These are phyloP conservation scores for Cladosporium sp. DNA, from an alignment of 2,329 filamentous ascomycete species.

Conservation along the genomic window DNA sequence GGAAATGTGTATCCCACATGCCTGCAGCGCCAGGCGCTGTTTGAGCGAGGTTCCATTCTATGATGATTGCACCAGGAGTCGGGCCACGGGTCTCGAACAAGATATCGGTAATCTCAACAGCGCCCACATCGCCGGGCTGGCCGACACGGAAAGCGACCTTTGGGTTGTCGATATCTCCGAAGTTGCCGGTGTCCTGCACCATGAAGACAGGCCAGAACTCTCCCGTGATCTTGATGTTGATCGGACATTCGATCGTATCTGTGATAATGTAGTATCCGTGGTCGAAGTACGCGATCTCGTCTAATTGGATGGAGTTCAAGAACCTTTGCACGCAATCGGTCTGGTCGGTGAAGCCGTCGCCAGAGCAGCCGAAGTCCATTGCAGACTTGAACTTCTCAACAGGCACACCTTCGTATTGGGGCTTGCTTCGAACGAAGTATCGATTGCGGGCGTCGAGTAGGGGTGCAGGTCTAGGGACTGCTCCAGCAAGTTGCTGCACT, in stretches of 20 bases:
- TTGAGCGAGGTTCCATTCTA: constrained; percentile 83
- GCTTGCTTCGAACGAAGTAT: constrained; percentile 75
- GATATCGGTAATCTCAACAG: constrained; percentile 82
- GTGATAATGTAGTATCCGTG: constrained; percentile 61
- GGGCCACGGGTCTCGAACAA: constrained; percentile 81
- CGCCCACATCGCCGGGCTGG: constrained; percentile 68
- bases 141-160: constrained; percentile 84
- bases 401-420: constrained; percentile 71
- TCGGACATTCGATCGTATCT: constrained; percentile 56
- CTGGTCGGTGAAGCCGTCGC: constrained; percentile 82
- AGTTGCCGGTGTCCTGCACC: constrained; percentile 68
- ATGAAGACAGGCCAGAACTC: constrained; percentile 90
- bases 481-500: constrained; percentile 31
- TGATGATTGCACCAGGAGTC: constrained; percentile 80
- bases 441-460: constrained; percentile 60
- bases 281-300: constrained; percentile 61
- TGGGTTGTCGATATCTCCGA: constrained; percentile 70
- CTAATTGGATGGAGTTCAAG: constrained; percentile 60
- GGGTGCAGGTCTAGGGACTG: constrained; percentile 59
- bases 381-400: constrained; percentile 68
- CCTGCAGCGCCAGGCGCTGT: constrained; percentile 63
- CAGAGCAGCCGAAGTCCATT: constrained; percentile 56
- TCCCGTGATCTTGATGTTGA: constrained; percentile 73
- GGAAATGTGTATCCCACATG: constrained; percentile 92
- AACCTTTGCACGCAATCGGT: constrained; percentile 77